Evolutionary conservation across 2,329 filamentous ascomycete genomes (phyloP).

Genomic region (Colletotrichum neosansevieriae): DNA sequence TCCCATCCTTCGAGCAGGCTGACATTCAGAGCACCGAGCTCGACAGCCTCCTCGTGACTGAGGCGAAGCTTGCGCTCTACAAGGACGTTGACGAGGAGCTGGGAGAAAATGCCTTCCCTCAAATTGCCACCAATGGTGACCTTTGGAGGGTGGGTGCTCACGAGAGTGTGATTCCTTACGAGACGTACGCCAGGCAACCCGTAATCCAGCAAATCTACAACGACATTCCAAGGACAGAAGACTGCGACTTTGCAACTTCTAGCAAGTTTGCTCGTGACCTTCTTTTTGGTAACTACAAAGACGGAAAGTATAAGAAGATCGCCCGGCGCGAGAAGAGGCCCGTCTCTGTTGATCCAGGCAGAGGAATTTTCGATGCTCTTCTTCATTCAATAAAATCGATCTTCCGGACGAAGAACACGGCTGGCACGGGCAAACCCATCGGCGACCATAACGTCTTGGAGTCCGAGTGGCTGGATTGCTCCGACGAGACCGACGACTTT

Average conservation of each 20-base stretch:
- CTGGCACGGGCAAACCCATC: no score
- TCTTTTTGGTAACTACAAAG: slow-evolving; percentile 17
- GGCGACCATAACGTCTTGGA: no score
- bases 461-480: no score
- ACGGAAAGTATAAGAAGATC: slow-evolving; percentile 12
- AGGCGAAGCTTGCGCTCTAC: slow-evolving; percentile 11
- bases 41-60: not conserved
- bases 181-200: not conserved
- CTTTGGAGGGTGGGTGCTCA: not conserved
- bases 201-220: slow-evolving; percentile 15
- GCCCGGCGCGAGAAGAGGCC: not conserved
- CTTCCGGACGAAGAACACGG: not conserved
- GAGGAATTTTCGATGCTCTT: not conserved
- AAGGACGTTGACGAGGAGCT: not conserved
- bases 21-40: not conserved
- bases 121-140: not conserved
- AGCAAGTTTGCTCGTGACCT: slow-evolving; percentile 13
- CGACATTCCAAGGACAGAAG: not conserved
- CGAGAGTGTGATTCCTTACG: slow-evolving; percentile 4
- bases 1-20: slow-evolving; percentile 7
- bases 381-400: not conserved
- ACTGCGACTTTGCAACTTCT: not conserved
- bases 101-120: not conserved
- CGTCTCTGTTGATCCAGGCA: not conserved
- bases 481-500: no score